Evolutionary conservation across 495 filamentous ascomycete species (phyloP).

Genomic region (Bathelium albidoporum): DNA sequence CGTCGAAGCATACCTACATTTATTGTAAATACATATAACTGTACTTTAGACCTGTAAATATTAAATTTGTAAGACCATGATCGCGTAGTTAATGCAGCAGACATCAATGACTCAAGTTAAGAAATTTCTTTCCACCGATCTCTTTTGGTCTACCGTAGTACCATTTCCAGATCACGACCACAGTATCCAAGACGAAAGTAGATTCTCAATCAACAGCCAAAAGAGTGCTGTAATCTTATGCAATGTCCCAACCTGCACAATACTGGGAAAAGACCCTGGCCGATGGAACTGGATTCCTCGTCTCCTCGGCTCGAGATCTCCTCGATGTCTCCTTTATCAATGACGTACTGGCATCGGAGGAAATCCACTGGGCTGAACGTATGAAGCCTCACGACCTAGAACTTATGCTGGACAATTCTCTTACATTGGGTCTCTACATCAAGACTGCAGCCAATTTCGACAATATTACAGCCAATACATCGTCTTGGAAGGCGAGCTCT

Average conservation of each 20-base stretch:
- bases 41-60: background rate
- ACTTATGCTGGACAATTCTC: slow-evolving; percentile 23
- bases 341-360: slow-evolving; percentile 19
- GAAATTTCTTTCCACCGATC: background rate
- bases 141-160: too few species aligned
- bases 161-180: too few species aligned
- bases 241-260: background rate
- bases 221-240: background rate
- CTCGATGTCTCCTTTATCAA: slow-evolving; percentile 25
- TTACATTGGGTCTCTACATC: slow-evolving; percentile 26
- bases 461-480: background rate
- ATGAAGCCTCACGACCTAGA: slow-evolving; percentile 13
- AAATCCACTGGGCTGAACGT: slow-evolving; percentile 27
- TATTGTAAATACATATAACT: background rate
- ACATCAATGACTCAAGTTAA: background rate
- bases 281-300: slow-evolving; percentile 9
- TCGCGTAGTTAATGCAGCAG: too few species aligned
- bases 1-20: background rate
- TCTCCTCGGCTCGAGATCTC: slow-evolving; percentile 18
- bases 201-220: background rate
- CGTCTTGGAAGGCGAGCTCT: background rate
- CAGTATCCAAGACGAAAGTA: too few species aligned
- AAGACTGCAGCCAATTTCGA: slow-evolving; percentile 5
- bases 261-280: background rate
- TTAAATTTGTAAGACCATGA: too few species aligned